A percentile compares a stretch with the other conserved stretches of the same genome.
Conservation (phyloP, 495 filamentous ascomycete genomes). For the Neurospora sp. region DNA sequence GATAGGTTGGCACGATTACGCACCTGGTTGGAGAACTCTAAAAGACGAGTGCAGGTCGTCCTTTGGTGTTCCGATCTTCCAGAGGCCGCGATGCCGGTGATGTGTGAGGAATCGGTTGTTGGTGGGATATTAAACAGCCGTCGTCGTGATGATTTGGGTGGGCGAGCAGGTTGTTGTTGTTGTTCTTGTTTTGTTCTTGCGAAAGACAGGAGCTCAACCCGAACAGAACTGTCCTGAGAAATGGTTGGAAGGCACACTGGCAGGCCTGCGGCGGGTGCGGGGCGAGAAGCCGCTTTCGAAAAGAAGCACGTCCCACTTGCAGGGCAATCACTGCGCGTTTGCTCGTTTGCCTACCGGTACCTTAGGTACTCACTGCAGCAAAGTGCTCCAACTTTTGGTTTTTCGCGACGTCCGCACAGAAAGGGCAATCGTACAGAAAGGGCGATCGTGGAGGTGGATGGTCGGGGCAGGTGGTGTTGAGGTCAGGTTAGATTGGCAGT, state of each 20-base stretch:
- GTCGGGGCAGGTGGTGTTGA: neutral
- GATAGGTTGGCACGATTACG: slow-evolving; percentile 2
- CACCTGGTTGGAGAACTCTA: slow-evolving; percentile 10
- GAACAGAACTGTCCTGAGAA: neutral
- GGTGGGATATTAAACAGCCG: neutral
- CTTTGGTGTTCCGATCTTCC: slow-evolving; percentile 4
- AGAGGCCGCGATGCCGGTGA: neutral
- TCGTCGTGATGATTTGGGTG: neutral
- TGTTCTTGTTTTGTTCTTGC: neutral
- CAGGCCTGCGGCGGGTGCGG: neutral
- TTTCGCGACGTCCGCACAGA: neutral
- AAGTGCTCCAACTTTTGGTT: neutral
- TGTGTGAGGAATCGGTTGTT: neutral
- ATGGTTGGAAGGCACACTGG: neutral
- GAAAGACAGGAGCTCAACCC: neutral
- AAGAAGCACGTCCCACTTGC: neutral
- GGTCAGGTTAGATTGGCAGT: neutral
- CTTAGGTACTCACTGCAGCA: neutral
- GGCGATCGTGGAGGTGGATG: neutral
- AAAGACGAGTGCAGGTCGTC: slow-evolving; percentile 31
- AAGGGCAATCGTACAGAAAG: neutral
- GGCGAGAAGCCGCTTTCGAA: neutral
- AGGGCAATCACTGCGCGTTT: neutral
- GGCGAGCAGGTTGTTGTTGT: neutral
- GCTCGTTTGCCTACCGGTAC: neutral